Conservation (phyloP, 305 asterid species). For the Fraxinus albicans region DNA sequence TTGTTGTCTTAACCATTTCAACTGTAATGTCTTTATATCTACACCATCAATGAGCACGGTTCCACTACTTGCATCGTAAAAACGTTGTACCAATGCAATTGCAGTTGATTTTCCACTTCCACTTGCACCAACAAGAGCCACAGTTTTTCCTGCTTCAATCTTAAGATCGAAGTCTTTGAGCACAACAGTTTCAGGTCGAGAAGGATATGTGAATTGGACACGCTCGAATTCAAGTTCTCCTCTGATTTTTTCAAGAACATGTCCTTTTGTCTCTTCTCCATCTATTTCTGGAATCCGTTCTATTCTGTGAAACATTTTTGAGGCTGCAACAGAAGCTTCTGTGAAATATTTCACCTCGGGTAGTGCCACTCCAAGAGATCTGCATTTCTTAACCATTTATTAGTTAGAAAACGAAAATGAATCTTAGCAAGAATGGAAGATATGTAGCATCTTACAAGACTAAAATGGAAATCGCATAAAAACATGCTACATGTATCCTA, state of each 20-base stretch:
- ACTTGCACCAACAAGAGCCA: constrained; percentile 87
- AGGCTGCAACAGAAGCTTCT: constrained; percentile 87
- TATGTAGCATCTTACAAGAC: background rate
- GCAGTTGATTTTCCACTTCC: constrained; percentile 92
- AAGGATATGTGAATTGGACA: constrained; percentile 62
- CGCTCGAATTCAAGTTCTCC: constrained; percentile 65
- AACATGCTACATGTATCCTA: background rate
- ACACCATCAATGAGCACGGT: constrained; percentile 55
- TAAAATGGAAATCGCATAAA: background rate
- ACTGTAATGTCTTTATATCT: constrained; percentile 53
- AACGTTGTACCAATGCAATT: constrained; percentile 67
- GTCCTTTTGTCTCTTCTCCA: constrained; percentile 50
- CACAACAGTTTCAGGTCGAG: constrained; percentile 58
- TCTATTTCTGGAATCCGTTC: constrained; percentile 69
- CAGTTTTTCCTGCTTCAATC: constrained; percentile 70
- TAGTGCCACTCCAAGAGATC: constrained; percentile 80
- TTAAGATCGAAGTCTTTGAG: constrained; percentile 65
- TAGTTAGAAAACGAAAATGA: background rate
- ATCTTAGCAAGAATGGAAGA: background rate
- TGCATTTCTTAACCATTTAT: constrained; percentile 24
- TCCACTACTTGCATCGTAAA: constrained; percentile 65
- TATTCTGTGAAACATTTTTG: constrained; percentile 64
- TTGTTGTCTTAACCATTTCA: constrained; percentile 74
- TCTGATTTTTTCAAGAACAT: constrained; percentile 36
- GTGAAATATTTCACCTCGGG: constrained; percentile 78